Percentiles rank a stretch among this genome's conserved stretches.
These are phyloP conservation scores for Metschnikowia proteae DNA, from an alignment of 805 yeast species.

Conservation along the genomic window DNA sequence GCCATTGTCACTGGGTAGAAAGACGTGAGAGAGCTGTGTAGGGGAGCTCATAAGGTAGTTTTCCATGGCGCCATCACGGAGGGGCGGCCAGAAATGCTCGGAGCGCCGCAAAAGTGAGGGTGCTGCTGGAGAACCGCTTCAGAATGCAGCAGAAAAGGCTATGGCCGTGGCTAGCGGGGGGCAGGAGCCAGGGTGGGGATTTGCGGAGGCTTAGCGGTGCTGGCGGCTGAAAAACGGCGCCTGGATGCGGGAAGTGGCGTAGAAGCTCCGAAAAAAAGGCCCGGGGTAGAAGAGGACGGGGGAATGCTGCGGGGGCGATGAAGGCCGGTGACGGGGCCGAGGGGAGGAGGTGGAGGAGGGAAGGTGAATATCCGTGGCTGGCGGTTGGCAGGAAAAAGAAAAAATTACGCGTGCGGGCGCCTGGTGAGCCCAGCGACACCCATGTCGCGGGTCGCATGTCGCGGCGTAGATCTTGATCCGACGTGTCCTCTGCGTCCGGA, in stretches of 20 bases:
- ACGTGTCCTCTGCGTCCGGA: not conserved
- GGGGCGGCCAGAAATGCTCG: not conserved
- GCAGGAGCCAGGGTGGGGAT: not conserved
- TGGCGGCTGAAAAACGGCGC: not conserved
- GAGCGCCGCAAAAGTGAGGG: not conserved
- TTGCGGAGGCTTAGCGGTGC: not conserved
- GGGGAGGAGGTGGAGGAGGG: not conserved
- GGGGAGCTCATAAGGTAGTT: slow-evolving; percentile 40
- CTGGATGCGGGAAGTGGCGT: not conserved
- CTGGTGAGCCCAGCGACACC: slow-evolving; percentile 4
- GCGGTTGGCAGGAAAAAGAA: slow-evolving; percentile 4
- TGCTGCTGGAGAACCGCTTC: not conserved
- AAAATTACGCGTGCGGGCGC: slow-evolving; percentile 6
- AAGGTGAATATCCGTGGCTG: slow-evolving; percentile 1
- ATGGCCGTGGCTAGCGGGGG: not conserved
- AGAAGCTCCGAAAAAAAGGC: not conserved
- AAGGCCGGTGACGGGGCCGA: not conserved
- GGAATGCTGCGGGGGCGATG: not conserved
- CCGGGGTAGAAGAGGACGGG: not conserved
- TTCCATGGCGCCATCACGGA: slow-evolving; percentile 28
- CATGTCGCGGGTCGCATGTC: slow-evolving; percentile 6
- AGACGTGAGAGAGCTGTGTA: slow-evolving; percentile 33
- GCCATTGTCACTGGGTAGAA: slow-evolving; percentile 14
- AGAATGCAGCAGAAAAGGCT: not conserved
- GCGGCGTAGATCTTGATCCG: slow-evolving; percentile 5